Evolutionary conservation across 768 basidiomycete species (phyloP), one percentile per base, ranked within the genome.

Genomic region (Termitomyces sp.): DNA sequence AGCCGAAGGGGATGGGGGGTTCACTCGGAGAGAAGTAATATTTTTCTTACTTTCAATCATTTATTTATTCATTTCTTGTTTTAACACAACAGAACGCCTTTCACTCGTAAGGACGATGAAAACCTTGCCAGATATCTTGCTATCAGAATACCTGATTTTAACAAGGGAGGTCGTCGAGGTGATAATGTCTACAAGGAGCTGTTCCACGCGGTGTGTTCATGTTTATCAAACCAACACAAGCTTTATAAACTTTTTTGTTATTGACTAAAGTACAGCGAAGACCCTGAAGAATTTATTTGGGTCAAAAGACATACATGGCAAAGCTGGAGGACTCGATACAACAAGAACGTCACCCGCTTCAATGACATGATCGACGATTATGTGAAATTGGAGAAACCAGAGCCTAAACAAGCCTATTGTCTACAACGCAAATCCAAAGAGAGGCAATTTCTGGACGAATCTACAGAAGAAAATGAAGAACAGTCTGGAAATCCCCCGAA

Each of bases 301-400:
- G 75, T 64, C 5, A 56, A 26, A 0, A 68, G 75, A 8, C 82
- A 84, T 65, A 64, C 78, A 6, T 69, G 70, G 61, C 65, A 76
- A 55, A 78, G 81, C 24, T 82, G 81, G 80, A 71, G 75, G 28
- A 71, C 78, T 47, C 72, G 75, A 14, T 81, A 81, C 59, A 80
- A 75, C 55, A 80, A 73, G 58, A 70, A 75, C 24, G 53, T 53
- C 33, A 54, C 45, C 0, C 45, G 57, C 16, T 72, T 81, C 38
- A 70, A 82, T 52, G 28, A 7, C 12, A 55, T 58, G n/a, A 80
- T 83, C 51, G 60, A 62, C 0, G 33, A 60, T 20, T 61, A 69
- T 14, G 73, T 69, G 12, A 53, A 58, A 24, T 18, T 38, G 32
- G 48, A 68, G 46, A 66, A 68, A 28, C 68, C 74, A 20, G 61